Conservation (phyloP, 2,329 filamentous ascomycete species). For the Neonectria faginata region DNA sequence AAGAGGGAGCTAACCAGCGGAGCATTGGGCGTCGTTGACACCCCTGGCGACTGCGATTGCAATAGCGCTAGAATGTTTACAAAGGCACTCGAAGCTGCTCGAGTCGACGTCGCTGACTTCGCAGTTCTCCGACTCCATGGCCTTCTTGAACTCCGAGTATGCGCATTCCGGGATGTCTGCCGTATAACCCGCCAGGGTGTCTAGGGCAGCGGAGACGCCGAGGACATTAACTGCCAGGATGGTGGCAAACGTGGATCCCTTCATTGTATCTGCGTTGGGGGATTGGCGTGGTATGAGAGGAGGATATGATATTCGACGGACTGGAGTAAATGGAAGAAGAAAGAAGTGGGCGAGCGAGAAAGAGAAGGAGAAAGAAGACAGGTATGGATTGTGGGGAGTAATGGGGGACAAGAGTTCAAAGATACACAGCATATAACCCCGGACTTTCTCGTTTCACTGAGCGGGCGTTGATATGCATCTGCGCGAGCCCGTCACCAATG, state of each 20-base stretch:
- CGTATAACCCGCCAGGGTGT: not conserved
- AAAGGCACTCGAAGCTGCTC: conserved; percentile 7
- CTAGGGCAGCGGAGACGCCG: not conserved
- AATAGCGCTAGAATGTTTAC: conserved; percentile 5
- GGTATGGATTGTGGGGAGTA: not conserved
- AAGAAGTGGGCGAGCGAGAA: not conserved
- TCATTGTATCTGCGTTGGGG: conserved; percentile 3
- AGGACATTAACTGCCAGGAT: not conserved
- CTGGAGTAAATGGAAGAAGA: not conserved
- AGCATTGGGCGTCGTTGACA: not conserved
- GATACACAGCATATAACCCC: too few species aligned
- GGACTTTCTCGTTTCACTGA: not conserved
- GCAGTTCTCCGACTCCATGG: conserved; percentile 15
- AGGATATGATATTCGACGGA: not conserved
- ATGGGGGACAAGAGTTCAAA: too few species aligned
- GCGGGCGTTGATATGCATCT: not conserved
- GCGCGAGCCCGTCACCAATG: not conserved
- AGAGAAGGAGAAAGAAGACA: not conserved
- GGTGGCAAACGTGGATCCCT: not conserved
- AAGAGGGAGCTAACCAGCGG: not conserved
- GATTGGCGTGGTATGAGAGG: not conserved
- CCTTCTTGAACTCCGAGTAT: conserved; percentile 6
- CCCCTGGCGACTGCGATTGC: not conserved
- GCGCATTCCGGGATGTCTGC: conserved; percentile 4
- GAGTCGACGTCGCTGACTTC: not conserved